Evolutionary conservation across 1,284 basidiomycete genomes (phyloP).

Genomic region (Ustilago nuda): DNA sequence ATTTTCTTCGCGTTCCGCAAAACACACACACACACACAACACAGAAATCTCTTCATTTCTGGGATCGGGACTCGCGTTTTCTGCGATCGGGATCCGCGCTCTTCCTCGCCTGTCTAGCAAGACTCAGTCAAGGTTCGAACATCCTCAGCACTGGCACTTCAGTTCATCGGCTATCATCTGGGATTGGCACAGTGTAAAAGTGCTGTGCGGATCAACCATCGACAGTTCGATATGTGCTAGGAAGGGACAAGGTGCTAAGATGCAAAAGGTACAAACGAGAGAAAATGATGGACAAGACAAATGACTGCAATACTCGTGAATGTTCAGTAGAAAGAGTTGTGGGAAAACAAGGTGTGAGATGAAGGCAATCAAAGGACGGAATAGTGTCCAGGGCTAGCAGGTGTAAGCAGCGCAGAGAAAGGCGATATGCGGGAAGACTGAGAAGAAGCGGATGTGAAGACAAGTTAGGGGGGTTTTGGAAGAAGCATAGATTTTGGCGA

Average conservation of each 20-base stretch:
- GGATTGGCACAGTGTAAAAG: not conserved
- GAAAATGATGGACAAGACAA: too few species aligned
- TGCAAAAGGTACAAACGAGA: not conserved
- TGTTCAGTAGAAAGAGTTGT: not conserved
- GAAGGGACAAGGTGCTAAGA: not conserved
- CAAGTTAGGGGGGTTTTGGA: too few species aligned
- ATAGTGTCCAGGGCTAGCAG: not conserved
- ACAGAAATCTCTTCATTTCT: not conserved
- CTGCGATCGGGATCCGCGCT: not conserved
- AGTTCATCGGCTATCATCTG: too few species aligned
- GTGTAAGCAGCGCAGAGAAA: not conserved
- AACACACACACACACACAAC: slow-evolving; percentile 12
- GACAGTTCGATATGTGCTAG: not conserved
- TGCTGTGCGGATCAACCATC: not conserved
- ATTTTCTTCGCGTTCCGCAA: slow-evolving; percentile 33
- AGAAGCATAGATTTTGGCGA: not conserved
- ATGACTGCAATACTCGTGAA: not conserved
- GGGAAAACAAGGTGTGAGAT: too few species aligned
- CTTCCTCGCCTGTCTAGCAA: not conserved
- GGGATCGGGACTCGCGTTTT: not conserved
- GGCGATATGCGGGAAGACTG: not conserved
- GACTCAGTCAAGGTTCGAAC: too few species aligned
- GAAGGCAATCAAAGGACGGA: too few species aligned
- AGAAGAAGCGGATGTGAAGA: too few species aligned
- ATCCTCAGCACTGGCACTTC: too few species aligned